Percentiles rank a stretch among this genome's conserved stretches.
These are phyloP conservation scores for Lipomyces spencermartinsiae DNA, from an alignment of 805 yeast species.

Conservation along the genomic window DNA sequence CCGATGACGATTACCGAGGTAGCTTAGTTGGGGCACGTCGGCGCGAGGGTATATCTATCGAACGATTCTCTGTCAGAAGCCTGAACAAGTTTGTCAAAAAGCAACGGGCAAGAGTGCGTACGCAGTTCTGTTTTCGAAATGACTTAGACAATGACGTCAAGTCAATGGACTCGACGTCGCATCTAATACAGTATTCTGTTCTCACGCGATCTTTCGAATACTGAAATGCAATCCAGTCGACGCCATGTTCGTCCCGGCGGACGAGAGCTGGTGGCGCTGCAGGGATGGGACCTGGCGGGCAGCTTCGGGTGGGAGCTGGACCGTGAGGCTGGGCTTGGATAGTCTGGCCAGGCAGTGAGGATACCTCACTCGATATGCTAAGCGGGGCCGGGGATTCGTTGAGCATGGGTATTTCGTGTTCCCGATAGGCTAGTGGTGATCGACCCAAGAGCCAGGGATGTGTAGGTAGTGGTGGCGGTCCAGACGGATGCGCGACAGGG, in stretches of 20 bases:
- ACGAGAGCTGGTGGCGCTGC: slow-evolving; percentile 42
- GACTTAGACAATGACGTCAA: slow-evolving; percentile 41
- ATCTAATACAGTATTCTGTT: slow-evolving; percentile 45
- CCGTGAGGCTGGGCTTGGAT: slow-evolving; percentile 2
- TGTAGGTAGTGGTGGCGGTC: background rate
- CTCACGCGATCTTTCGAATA: slow-evolving; percentile 46
- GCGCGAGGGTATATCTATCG: slow-evolving; percentile 55
- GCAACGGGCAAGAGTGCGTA: slow-evolving; percentile 5
- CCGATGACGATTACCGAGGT: slow-evolving; percentile 53
- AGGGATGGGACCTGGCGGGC: slow-evolving; percentile 44
- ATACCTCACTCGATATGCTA: slow-evolving; percentile 1
- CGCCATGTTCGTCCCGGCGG: slow-evolving; percentile 41
- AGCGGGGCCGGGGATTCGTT: slow-evolving; percentile 1
- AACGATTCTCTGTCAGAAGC: slow-evolving; percentile 1
- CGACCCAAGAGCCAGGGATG: background rate
- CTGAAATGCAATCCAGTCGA: slow-evolving; percentile 46
- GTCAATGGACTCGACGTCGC: slow-evolving; percentile 46
- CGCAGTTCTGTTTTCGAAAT: slow-evolving; percentile 52
- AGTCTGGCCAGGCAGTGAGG: background rate
- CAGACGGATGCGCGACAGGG: slow-evolving; percentile 1
- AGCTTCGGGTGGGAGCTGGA: slow-evolving; percentile 5
- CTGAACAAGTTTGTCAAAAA: background rate
- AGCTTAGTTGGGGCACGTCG: slow-evolving; percentile 51
- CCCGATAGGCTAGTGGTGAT: background rate
- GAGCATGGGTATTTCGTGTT: background rate